Percentiles rank a stretch among this genome's conserved stretches.
These are phyloP conservation scores for Entomortierella parvispora DNA, from an alignment of 192 early-diverging fungal species.

Conservation along the genomic window DNA sequence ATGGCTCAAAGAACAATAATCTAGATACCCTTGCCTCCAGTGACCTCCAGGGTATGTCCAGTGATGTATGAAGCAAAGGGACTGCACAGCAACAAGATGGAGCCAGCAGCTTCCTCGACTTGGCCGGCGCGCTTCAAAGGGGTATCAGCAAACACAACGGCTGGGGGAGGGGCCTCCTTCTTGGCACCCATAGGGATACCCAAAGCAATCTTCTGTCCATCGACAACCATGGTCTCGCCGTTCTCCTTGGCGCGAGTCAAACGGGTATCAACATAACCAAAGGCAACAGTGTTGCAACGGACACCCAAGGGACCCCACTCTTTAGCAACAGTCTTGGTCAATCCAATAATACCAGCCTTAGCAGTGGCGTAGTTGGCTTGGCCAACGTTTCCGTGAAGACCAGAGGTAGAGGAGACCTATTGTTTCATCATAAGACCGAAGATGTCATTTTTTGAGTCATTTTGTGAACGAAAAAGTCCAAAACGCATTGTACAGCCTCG, in stretches of 20 bases:
- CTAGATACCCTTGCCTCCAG: constrained; percentile 68
- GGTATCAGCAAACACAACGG: constrained; percentile 54
- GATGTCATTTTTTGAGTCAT: neutral
- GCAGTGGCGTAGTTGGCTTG: constrained; percentile 95
- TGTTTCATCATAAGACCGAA: neutral
- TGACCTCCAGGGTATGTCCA: constrained; percentile 66
- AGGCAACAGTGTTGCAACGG: constrained; percentile 68
- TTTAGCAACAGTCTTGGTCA: constrained; percentile 90
- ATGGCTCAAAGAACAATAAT: no score
- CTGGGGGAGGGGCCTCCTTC: constrained; percentile 31
- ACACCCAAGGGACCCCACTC: constrained; percentile 70
- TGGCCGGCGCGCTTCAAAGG: constrained; percentile 62
- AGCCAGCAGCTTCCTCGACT: constrained; percentile 67
- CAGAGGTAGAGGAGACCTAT: constrained; percentile 63
- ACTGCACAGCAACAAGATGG: constrained; percentile 62
- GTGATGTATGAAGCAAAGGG: constrained; percentile 65
- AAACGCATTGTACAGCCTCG: no score
- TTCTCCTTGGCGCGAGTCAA: constrained; percentile 69
- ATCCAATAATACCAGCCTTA: constrained; percentile 90
- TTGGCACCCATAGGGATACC: constrained; percentile 62
- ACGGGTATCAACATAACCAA: constrained; percentile 68
- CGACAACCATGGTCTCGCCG: constrained; percentile 65
- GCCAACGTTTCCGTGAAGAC: constrained; percentile 89
- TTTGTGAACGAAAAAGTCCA: neutral
- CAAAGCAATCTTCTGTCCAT: constrained; percentile 65